Conservation (phyloP, 148 eudicot genomes). For the Pouteria glomerata region DNA sequence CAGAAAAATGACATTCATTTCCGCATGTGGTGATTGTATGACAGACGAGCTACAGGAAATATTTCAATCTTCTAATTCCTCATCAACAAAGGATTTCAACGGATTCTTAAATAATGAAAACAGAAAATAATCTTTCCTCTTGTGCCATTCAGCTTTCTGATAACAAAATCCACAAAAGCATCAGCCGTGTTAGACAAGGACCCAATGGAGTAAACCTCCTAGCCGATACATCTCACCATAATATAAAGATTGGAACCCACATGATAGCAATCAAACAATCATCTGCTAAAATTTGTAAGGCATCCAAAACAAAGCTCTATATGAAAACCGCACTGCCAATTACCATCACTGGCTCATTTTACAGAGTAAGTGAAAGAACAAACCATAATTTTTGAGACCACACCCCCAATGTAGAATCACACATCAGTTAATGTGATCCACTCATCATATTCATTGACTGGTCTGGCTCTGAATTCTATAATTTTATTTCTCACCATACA, state of each 20-base stretch:
- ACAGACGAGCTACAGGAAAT: not conserved
- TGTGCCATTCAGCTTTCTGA: not conserved
- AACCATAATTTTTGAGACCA: not conserved
- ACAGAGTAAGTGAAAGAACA: not conserved
- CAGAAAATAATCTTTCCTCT: not conserved
- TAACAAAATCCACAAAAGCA: not conserved
- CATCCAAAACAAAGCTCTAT: not conserved
- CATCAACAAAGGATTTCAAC: not conserved
- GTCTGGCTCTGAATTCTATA: too few species aligned
- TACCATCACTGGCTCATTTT: not conserved
- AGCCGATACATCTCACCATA: not conserved
- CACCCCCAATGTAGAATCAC: not conserved
- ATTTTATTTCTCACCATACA: too few species aligned
- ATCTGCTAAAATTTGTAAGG: not conserved
- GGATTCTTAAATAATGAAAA: not conserved
- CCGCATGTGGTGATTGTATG: not conserved
- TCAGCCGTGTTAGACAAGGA: not conserved
- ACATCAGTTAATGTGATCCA: not conserved
- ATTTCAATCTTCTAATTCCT: not conserved
- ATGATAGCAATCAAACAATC: not conserved
- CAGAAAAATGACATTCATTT: not conserved
- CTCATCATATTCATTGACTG: too few species aligned
- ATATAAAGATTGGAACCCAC: not conserved
- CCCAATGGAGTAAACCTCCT: not conserved
- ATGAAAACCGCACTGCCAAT: not conserved